These are phyloP conservation scores for Tricholoma terreum DNA, from an alignment of 768 basidiomycete species.

Conservation along the genomic window DNA sequence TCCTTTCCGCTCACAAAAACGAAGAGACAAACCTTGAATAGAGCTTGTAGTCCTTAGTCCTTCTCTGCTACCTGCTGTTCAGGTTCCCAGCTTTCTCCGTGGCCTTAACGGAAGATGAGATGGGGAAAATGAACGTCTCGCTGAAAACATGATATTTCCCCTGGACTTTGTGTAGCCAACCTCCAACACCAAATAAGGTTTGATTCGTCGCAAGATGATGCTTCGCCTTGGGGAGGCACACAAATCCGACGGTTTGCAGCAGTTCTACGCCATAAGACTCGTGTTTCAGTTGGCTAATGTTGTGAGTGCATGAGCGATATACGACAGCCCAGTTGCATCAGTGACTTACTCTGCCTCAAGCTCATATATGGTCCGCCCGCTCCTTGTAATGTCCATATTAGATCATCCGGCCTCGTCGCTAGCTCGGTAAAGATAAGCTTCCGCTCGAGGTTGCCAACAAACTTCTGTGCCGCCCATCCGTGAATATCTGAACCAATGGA, in stretches of 20 bases:
- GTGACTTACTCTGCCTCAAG: slow-evolving; percentile 70
- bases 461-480: slow-evolving; percentile 48
- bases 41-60: slow-evolving; percentile 80
- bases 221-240: slow-evolving; percentile 79
- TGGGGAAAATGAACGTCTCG: slow-evolving; percentile 70
- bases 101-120: slow-evolving; percentile 38
- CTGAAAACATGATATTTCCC: slow-evolving; percentile 93
- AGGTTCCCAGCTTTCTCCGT: slow-evolving; percentile 85
- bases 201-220: slow-evolving; percentile 74
- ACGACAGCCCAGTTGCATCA: neutral
- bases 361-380: slow-evolving; percentile 75
- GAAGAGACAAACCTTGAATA: slow-evolving; percentile 68
- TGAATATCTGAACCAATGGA: slow-evolving; percentile 3
- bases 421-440: slow-evolving; percentile 91
- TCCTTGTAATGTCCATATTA: slow-evolving; percentile 60
- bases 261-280: slow-evolving; percentile 89
- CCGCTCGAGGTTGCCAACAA: slow-evolving; percentile 74
- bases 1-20: slow-evolving; percentile 1
- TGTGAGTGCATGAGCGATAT: slow-evolving; percentile 5
- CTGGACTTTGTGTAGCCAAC: slow-evolving; percentile 91
- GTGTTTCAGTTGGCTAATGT: slow-evolving; percentile 73
- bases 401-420: slow-evolving; percentile 67
- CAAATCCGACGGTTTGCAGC: slow-evolving; percentile 82
- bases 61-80: slow-evolving; percentile 86
- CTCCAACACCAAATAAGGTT: slow-evolving; percentile 80